phyloP scores from a whole-genome alignment of 2,329 filamentous ascomycete species.

The Sclerotinia minor region DNA sequence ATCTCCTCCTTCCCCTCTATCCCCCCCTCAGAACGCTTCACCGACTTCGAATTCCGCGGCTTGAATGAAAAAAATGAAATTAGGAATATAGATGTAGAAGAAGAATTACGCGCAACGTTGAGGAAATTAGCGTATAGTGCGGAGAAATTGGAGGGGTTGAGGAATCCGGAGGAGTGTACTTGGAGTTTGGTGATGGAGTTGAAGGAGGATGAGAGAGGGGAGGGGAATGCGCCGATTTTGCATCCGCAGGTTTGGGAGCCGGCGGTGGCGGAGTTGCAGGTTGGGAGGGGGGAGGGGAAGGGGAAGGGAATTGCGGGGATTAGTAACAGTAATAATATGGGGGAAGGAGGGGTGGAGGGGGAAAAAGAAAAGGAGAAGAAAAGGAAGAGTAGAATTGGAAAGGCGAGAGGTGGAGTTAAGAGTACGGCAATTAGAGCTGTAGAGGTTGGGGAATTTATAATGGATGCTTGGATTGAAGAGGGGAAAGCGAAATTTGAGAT shows the following conservation, averaged over 20 bases:
- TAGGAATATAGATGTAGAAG: slow-evolving; percentile 63
- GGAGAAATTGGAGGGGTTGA: slow-evolving; percentile 55
- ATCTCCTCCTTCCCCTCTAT: slow-evolving; percentile 45
- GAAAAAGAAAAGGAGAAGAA: slow-evolving; percentile 34
- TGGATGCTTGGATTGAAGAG: slow-evolving; percentile 72
- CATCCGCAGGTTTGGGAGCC: slow-evolving; percentile 64
- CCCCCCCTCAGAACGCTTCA: slow-evolving; percentile 41
- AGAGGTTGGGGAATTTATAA: slow-evolving; percentile 63
- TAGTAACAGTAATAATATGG: no score
- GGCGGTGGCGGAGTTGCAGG: slow-evolving; percentile 47
- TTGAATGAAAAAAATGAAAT: slow-evolving; percentile 37
- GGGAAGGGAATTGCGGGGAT: not conserved
- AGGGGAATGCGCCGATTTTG: slow-evolving; percentile 53
- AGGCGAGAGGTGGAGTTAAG: slow-evolving; percentile 52
- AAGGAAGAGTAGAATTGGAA: slow-evolving; percentile 34
- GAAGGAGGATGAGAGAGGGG: slow-evolving; percentile 52
- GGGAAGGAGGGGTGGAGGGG: slow-evolving; percentile 26
- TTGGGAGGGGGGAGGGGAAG: not conserved
- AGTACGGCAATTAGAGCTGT: slow-evolving; percentile 63
- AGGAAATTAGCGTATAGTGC: slow-evolving; percentile 61
- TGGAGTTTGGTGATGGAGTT: slow-evolving; percentile 78
- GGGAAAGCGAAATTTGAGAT: slow-evolving; percentile 41
- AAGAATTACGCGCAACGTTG: slow-evolving; percentile 70
- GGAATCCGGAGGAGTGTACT: slow-evolving; percentile 61
- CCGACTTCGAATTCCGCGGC: slow-evolving; percentile 40